phyloP scores from a whole-genome alignment of 805 yeast species.

The Spathaspora hagerdaliae region DNA sequence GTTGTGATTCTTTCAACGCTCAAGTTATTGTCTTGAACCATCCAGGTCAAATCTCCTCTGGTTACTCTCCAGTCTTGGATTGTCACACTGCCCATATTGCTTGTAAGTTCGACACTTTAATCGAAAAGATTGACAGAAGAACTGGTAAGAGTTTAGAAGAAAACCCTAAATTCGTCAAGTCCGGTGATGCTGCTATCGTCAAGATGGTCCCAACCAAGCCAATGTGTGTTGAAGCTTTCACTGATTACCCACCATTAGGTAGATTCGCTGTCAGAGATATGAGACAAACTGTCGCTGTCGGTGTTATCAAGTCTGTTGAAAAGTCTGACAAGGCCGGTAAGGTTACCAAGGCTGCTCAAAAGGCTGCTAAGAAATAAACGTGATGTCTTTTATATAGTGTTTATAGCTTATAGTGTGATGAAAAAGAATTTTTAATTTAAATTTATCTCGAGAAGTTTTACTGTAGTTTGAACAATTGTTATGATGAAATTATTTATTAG shows the following conservation, averaged over 20 bases:
- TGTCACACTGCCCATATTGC: constrained; percentile 94
- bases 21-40: constrained; percentile 86
- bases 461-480: background rate
- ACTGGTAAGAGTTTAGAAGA: constrained; percentile 33
- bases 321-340: constrained; percentile 47
- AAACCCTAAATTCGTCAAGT: constrained; percentile 32
- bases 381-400: background rate
- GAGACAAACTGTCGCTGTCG: constrained; percentile 99
- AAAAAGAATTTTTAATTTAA: background rate
- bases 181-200: constrained; percentile 38
- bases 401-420: background rate
- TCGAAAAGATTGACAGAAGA: constrained; percentile 86
- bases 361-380: constrained; percentile 45
- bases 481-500: too few species aligned
- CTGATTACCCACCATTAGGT: constrained; percentile 44
- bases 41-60: constrained; percentile 88
- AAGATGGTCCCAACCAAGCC: constrained; percentile 42
- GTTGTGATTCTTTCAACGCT: constrained; percentile 75
- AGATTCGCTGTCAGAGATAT: constrained; percentile 86
- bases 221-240: constrained; percentile 42
- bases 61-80: constrained; percentile 88
- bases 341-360: constrained; percentile 46
- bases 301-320: constrained; percentile 82
- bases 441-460: background rate
- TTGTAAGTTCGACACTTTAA: constrained; percentile 75